phyloP scores from a whole-genome alignment of 257 asterid species.

The Nicotiana obtusifolia region DNA sequence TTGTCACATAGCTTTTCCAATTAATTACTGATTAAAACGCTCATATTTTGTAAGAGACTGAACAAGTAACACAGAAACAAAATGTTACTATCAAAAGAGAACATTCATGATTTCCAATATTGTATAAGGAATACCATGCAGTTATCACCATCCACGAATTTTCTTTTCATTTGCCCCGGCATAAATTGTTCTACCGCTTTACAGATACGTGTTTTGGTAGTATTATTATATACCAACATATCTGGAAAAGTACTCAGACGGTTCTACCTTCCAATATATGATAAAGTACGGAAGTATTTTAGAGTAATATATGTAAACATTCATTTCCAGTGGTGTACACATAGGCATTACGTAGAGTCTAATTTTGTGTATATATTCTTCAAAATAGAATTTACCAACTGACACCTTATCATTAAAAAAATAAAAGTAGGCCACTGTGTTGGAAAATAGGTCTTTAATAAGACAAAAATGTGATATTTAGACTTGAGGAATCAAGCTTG shows the following conservation, averaged over 20 bases:
- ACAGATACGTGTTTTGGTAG: background rate
- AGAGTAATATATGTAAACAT: background rate
- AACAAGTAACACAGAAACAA: no score
- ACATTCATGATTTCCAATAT: no score
- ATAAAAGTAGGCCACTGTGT: background rate
- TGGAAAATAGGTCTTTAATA: background rate
- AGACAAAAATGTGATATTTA: background rate
- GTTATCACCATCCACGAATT: background rate
- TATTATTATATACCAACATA: background rate
- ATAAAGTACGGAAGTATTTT: background rate
- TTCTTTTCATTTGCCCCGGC: background rate
- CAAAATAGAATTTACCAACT: background rate
- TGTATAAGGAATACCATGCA: no score
- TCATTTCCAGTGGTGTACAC: background rate
- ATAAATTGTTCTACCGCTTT: background rate
- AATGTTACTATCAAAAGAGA: no score
- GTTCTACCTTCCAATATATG: background rate
- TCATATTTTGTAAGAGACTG: no score
- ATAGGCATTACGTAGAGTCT: background rate
- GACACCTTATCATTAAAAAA: background rate
- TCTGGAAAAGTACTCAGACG: background rate
- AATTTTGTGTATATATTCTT: background rate
- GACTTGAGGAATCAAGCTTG: background rate
- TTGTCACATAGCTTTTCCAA: no score
- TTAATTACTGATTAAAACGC: no score